Conservation (phyloP, 176 grass and related monocot species). For the Cenchrus purpureus region DNA sequence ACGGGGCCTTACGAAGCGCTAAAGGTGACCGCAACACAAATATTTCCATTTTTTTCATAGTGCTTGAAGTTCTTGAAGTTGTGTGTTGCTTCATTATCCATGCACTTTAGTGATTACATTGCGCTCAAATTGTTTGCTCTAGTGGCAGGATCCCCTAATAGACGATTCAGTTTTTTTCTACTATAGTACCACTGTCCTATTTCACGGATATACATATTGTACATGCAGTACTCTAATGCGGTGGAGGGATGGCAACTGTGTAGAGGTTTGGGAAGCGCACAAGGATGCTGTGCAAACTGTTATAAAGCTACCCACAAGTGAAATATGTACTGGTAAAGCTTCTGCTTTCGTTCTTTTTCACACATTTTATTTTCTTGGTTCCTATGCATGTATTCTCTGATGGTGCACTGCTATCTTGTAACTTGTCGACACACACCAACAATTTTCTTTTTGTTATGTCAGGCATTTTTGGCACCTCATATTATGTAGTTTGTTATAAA, state of each 20-base stretch:
- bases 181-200: not conserved
- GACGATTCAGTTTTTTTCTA: not conserved
- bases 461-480: not conserved
- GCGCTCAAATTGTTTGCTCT: slow-evolving; percentile 30
- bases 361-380: slow-evolving; percentile 21
- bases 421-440: not conserved
- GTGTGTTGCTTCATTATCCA: slow-evolving; percentile 1
- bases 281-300: slow-evolving; percentile 90
- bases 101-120: slow-evolving; percentile 11
- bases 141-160: slow-evolving; percentile 11
- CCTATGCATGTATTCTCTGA: not conserved
- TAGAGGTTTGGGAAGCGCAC: slow-evolving; percentile 98
- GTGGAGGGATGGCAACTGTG: slow-evolving; percentile 74
- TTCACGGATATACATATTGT: slow-evolving; percentile 41
- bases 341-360: not conserved
- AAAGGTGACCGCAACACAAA: not conserved
- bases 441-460: not conserved
- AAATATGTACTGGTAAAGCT: slow-evolving; percentile 77
- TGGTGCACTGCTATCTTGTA: not conserved
- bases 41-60: not conserved
- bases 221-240: slow-evolving; percentile 76
- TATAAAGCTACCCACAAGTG: slow-evolving; percentile 73
- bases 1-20: too few relatives aligned
- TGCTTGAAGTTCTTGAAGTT: not conserved
- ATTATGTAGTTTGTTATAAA: not conserved